These are phyloP conservation scores for Apostasia ramifera DNA, from an alignment of 106 monocot genomes.

Conservation along the genomic window DNA sequence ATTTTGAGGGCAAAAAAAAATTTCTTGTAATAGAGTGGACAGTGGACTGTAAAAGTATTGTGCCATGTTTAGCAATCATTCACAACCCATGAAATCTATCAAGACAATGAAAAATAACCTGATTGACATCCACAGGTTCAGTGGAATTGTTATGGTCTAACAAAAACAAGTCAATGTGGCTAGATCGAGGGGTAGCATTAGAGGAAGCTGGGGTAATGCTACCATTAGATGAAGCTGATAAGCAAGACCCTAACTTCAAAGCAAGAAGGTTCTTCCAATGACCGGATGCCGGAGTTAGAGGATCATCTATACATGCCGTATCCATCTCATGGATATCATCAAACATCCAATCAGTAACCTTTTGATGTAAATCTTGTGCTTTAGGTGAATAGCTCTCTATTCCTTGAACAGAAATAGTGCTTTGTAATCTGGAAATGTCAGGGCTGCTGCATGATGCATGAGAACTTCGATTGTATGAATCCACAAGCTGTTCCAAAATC, in stretches of 20 bases:
- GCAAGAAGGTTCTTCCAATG: constrained; percentile 29
- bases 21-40: no score
- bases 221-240: constrained; percentile 37
- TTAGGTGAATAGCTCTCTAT: constrained; percentile 40
- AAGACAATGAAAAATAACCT: constrained; percentile 20
- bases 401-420: constrained; percentile 15
- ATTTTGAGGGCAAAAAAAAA: background rate
- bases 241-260: constrained; percentile 39
- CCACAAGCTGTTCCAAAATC: constrained; percentile 48
- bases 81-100: background rate
- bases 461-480: constrained; percentile 33
- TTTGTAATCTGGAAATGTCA: constrained; percentile 40
- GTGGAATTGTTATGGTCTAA: constrained; percentile 51
- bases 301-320: constrained; percentile 63
- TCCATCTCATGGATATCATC: constrained; percentile 84
- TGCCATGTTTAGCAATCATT: background rate
- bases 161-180: constrained; percentile 67
- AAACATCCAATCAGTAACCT: constrained; percentile 68
- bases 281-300: constrained; percentile 22
- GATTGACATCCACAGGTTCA: constrained; percentile 51
- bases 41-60: background rate
- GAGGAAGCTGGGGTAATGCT: constrained; percentile 63
- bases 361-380: constrained; percentile 47
- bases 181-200: constrained; percentile 42
- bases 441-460: constrained; percentile 26